Percentiles rank a stretch among this genome's conserved stretches.
Evolutionary conservation across 1,284 basidiomycete genomes (phyloP).

Genomic region (Peniophora sp.): DNA sequence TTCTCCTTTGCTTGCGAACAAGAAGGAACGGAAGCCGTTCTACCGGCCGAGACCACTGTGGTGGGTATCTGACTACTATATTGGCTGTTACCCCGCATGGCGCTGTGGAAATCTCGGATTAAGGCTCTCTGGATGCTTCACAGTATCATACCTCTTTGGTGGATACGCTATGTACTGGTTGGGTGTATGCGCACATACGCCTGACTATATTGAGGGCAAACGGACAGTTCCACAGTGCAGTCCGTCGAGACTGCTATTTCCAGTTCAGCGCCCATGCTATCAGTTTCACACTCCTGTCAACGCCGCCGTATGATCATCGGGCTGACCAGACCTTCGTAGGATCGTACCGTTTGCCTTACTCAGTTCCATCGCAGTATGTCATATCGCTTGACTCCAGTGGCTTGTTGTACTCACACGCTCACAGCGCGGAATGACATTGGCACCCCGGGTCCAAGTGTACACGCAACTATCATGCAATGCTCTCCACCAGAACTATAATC

Average conservation of each 20-base stretch:
- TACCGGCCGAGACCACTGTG: slow-evolving; percentile 61
- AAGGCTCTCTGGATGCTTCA: too few relatives aligned
- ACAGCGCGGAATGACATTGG: slow-evolving; percentile 73
- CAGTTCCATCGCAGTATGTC: slow-evolving; percentile 50
- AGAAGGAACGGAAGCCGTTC: slow-evolving; percentile 45
- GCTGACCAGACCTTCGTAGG: slow-evolving; percentile 30
- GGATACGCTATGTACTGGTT: too few relatives aligned
- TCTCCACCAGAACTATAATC: slow-evolving; percentile 37
- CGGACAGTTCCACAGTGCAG: too few relatives aligned
- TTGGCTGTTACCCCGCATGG: too few relatives aligned
- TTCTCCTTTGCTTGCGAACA: slow-evolving; percentile 20
- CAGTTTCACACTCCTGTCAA: slow-evolving; percentile 7
- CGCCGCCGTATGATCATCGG: slow-evolving; percentile 1
- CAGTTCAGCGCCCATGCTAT: too few relatives aligned
- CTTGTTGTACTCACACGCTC: slow-evolving; percentile 5
- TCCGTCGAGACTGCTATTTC: too few relatives aligned
- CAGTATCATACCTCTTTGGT: too few relatives aligned
- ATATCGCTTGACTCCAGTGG: slow-evolving; percentile 19
- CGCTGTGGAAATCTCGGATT: too few relatives aligned
- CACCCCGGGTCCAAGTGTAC: slow-evolving; percentile 68
- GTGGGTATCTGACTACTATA: slow-evolving; percentile 20
- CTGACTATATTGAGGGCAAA: too few relatives aligned
- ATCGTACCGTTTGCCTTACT: slow-evolving; percentile 66
- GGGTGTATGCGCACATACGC: too few relatives aligned
- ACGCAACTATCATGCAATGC: slow-evolving; percentile 67